phyloP scores from a whole-genome alignment of 1,284 basidiomycete genomes.

The Apiotrichum montevideense region DNA sequence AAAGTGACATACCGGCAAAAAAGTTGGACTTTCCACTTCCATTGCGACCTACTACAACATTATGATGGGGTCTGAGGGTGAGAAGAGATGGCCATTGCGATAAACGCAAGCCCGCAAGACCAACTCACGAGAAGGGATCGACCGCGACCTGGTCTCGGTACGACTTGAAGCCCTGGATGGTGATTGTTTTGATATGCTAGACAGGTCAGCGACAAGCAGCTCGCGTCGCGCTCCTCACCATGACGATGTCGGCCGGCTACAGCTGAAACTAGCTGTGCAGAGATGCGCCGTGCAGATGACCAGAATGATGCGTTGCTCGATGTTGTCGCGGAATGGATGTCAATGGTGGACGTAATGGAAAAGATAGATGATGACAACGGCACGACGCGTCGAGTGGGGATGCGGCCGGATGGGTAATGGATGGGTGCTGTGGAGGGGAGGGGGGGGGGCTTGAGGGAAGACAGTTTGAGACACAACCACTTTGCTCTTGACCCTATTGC shows the following conservation, averaged over 20 bases:
- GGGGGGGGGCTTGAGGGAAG: too few relatives aligned
- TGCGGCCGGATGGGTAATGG: too few relatives aligned
- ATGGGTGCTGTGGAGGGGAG: too few relatives aligned
- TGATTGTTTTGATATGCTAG: conserved; percentile 84
- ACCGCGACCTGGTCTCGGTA: conserved; percentile 60
- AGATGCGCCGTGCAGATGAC: background rate
- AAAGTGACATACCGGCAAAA: conserved; percentile 62
- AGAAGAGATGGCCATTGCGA: background rate
- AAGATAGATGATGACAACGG: background rate
- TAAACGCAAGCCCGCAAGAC: conserved; percentile 21
- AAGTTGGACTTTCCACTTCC: conserved; percentile 96
- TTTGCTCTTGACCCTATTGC: too few relatives aligned
- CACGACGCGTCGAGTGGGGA: too few relatives aligned
- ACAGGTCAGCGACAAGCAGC: background rate
- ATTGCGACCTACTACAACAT: conserved; percentile 91
- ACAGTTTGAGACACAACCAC: too few relatives aligned
- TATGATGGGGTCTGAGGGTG: conserved; percentile 67
- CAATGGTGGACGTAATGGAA: background rate
- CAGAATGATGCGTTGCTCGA: background rate
- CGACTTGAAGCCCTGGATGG: conserved; percentile 93
- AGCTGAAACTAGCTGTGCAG: background rate
- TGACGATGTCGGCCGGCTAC: conserved; percentile 1
- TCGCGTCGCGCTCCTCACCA: conserved; percentile 15
- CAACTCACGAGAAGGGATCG: conserved; percentile 2
- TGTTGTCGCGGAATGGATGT: background rate